A percentile compares a stretch with the other conserved stretches of the same genome.
Evolutionary conservation across 2,329 filamentous ascomycete species (phyloP).

Genomic region (Calonectria multiphialidica): DNA sequence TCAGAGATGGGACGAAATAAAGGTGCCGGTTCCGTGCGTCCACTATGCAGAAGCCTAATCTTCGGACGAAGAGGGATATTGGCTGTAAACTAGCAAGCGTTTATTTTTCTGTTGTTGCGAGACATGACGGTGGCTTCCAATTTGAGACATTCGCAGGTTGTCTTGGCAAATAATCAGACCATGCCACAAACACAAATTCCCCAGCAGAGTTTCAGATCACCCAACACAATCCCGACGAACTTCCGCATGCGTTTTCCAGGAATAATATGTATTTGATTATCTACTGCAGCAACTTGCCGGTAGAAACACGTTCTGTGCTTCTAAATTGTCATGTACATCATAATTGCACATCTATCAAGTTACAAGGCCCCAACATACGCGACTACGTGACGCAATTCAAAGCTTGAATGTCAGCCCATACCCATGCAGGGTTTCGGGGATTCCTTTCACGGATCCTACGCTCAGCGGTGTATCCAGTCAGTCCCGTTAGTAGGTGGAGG

Average conservation of each 20-base stretch:
- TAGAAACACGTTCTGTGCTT: background rate
- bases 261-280: background rate
- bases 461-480: background rate
- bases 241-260: background rate
- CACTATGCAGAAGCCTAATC: background rate
- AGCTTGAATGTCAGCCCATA: background rate
- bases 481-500: background rate
- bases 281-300: background rate
- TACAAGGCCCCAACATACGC: background rate
- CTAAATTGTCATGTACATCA: background rate
- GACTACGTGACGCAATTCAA: background rate
- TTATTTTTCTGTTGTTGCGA: no score
- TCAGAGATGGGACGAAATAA: background rate
- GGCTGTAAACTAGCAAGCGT: background rate
- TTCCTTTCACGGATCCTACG: no score
- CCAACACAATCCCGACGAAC: background rate
- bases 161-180: background rate
- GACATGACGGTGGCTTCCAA: no score
- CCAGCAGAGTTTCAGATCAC: background rate
- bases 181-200: background rate
- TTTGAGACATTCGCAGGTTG: background rate
- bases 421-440: no score
- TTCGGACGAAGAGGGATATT: background rate
- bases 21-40: background rate
- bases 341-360: background rate